Percentiles rank a stretch among this genome's conserved stretches.
These are phyloP conservation scores for Pseudocercospora fijiensis DNA, from an alignment of 2,329 filamentous ascomycete genomes.

Conservation along the genomic window DNA sequence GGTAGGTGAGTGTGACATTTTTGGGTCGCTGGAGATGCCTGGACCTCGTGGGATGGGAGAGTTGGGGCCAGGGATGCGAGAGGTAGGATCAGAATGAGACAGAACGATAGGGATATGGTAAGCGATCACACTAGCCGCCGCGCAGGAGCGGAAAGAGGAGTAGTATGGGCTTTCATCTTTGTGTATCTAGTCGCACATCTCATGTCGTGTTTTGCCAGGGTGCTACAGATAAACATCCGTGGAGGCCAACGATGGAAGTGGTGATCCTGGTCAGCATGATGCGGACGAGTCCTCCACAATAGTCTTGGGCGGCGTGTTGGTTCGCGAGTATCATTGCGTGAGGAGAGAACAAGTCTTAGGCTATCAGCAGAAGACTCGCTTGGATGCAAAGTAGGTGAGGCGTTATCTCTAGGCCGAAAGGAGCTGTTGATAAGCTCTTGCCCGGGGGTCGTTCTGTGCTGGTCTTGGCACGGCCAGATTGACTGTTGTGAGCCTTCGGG, in stretches of 20 bases:
- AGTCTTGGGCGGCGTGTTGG: not conserved
- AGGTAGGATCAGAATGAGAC: not conserved
- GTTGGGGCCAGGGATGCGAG: not conserved
- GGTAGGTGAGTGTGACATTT: conserved; percentile 10
- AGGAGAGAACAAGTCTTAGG: not conserved
- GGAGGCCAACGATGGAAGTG: not conserved
- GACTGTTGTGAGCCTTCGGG: not conserved
- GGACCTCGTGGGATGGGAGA: not conserved
- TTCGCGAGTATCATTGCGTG: conserved; percentile 6
- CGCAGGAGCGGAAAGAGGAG: not conserved
- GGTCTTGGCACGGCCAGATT: not conserved
- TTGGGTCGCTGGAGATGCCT: not conserved
- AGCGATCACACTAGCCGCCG: not conserved
- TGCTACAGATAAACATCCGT: not conserved
- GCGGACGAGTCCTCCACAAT: not conserved
- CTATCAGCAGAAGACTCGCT: not conserved
- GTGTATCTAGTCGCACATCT: not conserved
- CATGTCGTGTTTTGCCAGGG: conserved; percentile 1
- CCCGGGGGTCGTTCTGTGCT: not conserved
- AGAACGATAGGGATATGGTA: not conserved
- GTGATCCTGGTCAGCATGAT: not conserved
- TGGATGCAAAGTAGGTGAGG: not conserved
- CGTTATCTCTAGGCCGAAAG: conserved; percentile 17
- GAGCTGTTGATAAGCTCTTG: conserved; percentile 10
- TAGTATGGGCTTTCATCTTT: not conserved